Conservation (phyloP, 2,329 filamentous ascomycete genomes). For the Pseudogymnoascus sp. region DNA sequence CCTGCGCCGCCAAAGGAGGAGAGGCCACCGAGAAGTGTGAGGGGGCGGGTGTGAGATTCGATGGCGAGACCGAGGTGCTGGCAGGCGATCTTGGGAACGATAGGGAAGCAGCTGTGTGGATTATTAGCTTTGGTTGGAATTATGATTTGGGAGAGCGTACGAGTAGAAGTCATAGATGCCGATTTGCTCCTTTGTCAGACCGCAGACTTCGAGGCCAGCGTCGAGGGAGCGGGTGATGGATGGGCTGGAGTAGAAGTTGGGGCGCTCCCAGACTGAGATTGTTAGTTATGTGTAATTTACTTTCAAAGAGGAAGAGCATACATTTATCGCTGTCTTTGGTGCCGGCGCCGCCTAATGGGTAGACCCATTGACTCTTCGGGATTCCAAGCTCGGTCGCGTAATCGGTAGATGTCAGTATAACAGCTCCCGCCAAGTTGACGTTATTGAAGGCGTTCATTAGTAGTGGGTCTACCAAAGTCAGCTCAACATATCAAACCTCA, state of each 20-base stretch:
- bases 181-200: conserved; percentile 41
- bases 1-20: conserved; percentile 63
- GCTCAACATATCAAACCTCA: conserved; percentile 12
- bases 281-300: conserved; percentile 13
- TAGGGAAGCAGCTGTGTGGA: conserved; percentile 52
- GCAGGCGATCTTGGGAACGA: conserved; percentile 58
- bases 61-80: conserved; percentile 48
- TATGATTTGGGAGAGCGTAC: conserved; percentile 26
- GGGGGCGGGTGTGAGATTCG: conserved; percentile 37
- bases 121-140: not conserved
- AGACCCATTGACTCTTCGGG: conserved; percentile 50
- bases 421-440: conserved; percentile 54
- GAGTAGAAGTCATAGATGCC: conserved; percentile 58
- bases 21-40: conserved; percentile 55
- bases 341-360: conserved; percentile 54
- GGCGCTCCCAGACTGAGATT: conserved; percentile 50
- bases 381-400: conserved; percentile 47
- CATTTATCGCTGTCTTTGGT: conserved; percentile 49
- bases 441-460: conserved; percentile 66
- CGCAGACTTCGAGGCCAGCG: conserved; percentile 40
- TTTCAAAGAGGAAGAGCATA: conserved; percentile 26
- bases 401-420: conserved; percentile 49
- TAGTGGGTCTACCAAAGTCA: conserved; percentile 45
- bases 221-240: conserved; percentile 51
- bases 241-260: conserved; percentile 48